A percentile compares a stretch with the other conserved stretches of the same genome.
These are phyloP conservation scores for Discostella stelligera DNA, from an alignment of 352 stramenopile genomes.

Conservation along the genomic window DNA sequence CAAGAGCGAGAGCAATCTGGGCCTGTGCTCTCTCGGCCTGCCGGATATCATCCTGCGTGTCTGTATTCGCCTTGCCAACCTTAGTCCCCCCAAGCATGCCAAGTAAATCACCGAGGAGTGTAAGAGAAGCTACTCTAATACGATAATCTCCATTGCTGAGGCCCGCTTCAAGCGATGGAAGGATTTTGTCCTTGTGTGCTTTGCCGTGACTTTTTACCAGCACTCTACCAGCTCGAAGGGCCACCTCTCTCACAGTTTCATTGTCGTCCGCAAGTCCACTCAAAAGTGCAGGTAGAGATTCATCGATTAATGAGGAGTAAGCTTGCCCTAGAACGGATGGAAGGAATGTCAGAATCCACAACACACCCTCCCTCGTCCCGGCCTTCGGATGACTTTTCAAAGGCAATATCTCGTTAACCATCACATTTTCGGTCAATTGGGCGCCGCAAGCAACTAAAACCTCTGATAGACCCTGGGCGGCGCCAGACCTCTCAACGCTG, in stretches of 20 bases:
- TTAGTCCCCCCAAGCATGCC: constrained; percentile 97
- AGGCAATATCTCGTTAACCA: constrained; percentile 93
- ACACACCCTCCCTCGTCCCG: constrained; percentile 94
- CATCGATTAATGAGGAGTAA: constrained; percentile 92
- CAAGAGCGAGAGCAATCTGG: constrained; percentile 87
- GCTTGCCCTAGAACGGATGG: constrained; percentile 89
- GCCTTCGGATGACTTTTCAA: constrained; percentile 91
- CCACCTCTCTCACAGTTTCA: constrained; percentile 96
- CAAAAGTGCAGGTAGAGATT: constrained; percentile 95
- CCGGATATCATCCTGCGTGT: constrained; percentile 86
- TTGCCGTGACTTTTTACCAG: constrained; percentile 96
- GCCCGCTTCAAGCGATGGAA: constrained; percentile 94
- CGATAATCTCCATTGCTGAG: constrained; percentile 97
- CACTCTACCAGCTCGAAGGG: constrained; percentile 93
- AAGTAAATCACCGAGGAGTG: constrained; percentile 92
- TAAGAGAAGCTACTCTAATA: constrained; percentile 96
- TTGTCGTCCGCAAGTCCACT: constrained; percentile 96
- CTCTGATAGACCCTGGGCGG: constrained; percentile 97
- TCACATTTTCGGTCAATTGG: constrained; percentile 72
- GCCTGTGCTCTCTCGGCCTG: constrained; percentile 78
- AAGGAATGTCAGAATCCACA: constrained; percentile 99
- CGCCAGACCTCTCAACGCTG: constrained; percentile 96
- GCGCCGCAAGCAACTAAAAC: constrained; percentile 83
- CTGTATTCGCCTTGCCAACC: constrained; percentile 85
- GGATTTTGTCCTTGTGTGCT: constrained; percentile 94